These are phyloP conservation scores for Pneumocystis carinii DNA, from an alignment of 1,139 yeast species.

Conservation along the genomic window DNA sequence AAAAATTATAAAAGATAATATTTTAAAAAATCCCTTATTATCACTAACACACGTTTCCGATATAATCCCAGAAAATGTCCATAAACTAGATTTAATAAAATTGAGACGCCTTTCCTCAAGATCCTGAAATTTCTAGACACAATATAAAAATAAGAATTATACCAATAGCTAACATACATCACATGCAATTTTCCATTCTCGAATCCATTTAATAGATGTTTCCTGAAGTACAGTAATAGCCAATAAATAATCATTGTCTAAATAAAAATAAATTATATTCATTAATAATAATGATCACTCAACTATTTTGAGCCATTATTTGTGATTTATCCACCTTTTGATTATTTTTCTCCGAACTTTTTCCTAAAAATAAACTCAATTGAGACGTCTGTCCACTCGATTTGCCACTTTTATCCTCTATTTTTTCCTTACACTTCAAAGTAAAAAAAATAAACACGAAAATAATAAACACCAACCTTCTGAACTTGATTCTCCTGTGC, in stretches of 20 bases:
- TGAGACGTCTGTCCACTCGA: constrained; percentile 47
- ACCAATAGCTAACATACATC: constrained; percentile 19
- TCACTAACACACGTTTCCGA: constrained; percentile 67
- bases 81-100: constrained; percentile 57
- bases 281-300: background rate
- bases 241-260: constrained; percentile 45
- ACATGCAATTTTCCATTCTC: constrained; percentile 65
- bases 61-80: constrained; percentile 66
- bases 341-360: constrained; percentile 55
- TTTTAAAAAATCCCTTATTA: constrained; percentile 32
- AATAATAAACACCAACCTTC: background rate
- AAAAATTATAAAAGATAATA: constrained; percentile 13
- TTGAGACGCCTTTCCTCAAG: constrained; percentile 69
- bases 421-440: constrained; percentile 35
- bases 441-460: constrained; percentile 20
- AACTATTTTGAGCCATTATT: constrained; percentile 26
- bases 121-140: constrained; percentile 40
- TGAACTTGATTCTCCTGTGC: constrained; percentile 17
- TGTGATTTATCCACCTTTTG: constrained; percentile 45
- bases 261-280: constrained; percentile 19
- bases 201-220: constrained; percentile 54
- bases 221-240: constrained; percentile 47
- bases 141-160: background rate
- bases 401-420: constrained; percentile 43
- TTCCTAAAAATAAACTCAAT: constrained; percentile 62